Evolutionary conservation across 805 yeast genomes (phyloP), one percentile per base, ranked within the genome.

Genomic region (Yamadazyma sp.): DNA sequence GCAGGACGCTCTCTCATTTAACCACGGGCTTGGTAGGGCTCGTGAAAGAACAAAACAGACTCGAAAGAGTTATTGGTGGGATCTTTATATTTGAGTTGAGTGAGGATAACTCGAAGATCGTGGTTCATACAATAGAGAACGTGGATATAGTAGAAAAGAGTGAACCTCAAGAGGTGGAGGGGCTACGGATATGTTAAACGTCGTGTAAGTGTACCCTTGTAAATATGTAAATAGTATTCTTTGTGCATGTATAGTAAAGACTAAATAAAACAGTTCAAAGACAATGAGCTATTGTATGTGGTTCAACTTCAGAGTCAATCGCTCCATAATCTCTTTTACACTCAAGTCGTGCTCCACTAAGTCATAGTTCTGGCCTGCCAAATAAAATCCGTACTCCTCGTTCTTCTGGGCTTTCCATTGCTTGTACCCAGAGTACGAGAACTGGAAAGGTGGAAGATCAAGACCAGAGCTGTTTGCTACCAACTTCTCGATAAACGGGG

Each of bases 51-150:
- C 48, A 50, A 28, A 53, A 55, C 27, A 17, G 20, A 15, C 45
- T 66, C 24, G 74, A 75, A 42, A 46, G 79, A 28, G 60, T 71
- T 3, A 54, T 68, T 4, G 60, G 63, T 37, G 91, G 90, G 1
- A 55, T 79, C 3, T 83, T 83, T 49, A 67, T 81, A 6, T 82
- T 82, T 52, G 90, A 83, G 50, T 63, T 84, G 40, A 77, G 71
- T 49, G 70, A 69, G 16, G 60, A 64, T n/a, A 79, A 80, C 52
- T 71, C 75, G 40, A 54, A 65, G 42, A 75, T 84, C 22, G 31
- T 67, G 5, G 85, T 78, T 4, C 86, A 82, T 52, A 79, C 84
- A 2, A 69, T 84, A 21, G 91, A 84, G 47, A 73, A 80, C 48
- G 68, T 84, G 39, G 82, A 81, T 42, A 65, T 81, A 29, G 57